phyloP scores from a whole-genome alignment of 2,329 filamentous ascomycete genomes.

The Paecilomyces sp. region DNA sequence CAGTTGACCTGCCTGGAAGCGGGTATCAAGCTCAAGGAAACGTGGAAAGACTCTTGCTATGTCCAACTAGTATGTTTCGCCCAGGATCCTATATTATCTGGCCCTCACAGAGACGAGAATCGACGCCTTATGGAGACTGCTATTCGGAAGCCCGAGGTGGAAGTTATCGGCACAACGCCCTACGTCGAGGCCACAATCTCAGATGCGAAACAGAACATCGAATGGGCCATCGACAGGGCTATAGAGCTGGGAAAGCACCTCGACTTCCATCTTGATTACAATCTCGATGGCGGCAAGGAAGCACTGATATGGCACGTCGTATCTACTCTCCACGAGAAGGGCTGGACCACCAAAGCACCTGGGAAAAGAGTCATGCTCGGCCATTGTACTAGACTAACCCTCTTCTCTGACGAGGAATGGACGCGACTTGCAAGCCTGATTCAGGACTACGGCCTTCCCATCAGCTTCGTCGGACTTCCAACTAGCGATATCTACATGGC shows the following conservation, averaged over 20 bases:
- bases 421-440: conserved; percentile 42
- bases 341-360: conserved; percentile 42
- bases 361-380: conserved; percentile 53
- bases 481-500: conserved; percentile 71
- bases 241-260: conserved; percentile 48
- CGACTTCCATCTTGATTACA: conserved; percentile 68
- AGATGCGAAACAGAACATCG: conserved; percentile 50
- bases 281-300: conserved; percentile 45
- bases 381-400: conserved; percentile 61
- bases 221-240: conserved; percentile 55
- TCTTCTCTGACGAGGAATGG: conserved; percentile 48
- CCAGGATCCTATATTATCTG: conserved; percentile 60
- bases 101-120: conserved; percentile 46
- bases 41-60: conserved; percentile 47
- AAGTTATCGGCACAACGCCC: conserved; percentile 60
- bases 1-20: conserved; percentile 50
- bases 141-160: conserved; percentile 37
- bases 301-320: conserved; percentile 52
- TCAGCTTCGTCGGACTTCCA: conserved; percentile 62
- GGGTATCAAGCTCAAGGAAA: conserved; percentile 50
- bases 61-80: conserved; percentile 66
- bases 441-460: conserved; percentile 42
- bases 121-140: conserved; percentile 44
- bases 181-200: conserved; percentile 56
- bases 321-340: conserved; percentile 39